Percentiles rank a stretch among this genome's conserved stretches.
Conservation (phyloP, 495 filamentous ascomycete genomes). For the Xylaria castorea region DNA sequence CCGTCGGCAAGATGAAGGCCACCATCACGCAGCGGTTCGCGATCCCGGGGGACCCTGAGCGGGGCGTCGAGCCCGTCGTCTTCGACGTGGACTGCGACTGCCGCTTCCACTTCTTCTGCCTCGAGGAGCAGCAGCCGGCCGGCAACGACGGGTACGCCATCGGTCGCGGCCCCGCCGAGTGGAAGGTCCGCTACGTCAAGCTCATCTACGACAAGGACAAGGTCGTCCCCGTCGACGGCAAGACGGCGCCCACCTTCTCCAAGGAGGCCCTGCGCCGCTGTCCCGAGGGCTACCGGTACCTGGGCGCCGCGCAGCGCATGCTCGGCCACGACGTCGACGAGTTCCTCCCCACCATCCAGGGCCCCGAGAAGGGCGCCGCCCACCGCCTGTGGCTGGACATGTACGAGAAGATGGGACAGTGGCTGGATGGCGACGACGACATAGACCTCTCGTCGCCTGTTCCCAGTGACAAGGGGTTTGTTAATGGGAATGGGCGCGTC, state of each 20-base stretch:
- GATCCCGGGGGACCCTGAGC: conserved; percentile 43
- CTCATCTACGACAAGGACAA: conserved; percentile 77
- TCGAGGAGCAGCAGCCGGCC: conserved; percentile 44
- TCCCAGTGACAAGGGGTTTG: not conserved
- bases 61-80: conserved; percentile 43
- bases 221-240: conserved; percentile 62
- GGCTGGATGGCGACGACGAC: conserved; percentile 48
- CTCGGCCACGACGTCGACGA: conserved; percentile 53
- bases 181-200: conserved; percentile 67
- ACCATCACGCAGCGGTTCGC: conserved; percentile 71
- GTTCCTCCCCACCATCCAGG: conserved; percentile 46
- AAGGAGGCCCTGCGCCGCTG: conserved; percentile 55
- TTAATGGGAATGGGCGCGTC: not conserved
- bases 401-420: conserved; percentile 54
- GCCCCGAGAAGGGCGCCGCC: conserved; percentile 31
- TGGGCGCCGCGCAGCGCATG: conserved; percentile 55
- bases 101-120: conserved; percentile 68
- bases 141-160: conserved; percentile 13
- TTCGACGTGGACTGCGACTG: conserved; percentile 69
- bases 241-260: conserved; percentile 55
- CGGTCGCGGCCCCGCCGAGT: conserved; percentile 36
- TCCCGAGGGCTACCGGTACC: conserved; percentile 64
- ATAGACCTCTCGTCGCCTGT: conserved; percentile 34
- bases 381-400: conserved; percentile 46
- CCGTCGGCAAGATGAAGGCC: conserved; percentile 75